Evolutionary conservation across 2,329 filamentous ascomycete species (phyloP).

Genomic region (Arthrobotrys musiformis): DNA sequence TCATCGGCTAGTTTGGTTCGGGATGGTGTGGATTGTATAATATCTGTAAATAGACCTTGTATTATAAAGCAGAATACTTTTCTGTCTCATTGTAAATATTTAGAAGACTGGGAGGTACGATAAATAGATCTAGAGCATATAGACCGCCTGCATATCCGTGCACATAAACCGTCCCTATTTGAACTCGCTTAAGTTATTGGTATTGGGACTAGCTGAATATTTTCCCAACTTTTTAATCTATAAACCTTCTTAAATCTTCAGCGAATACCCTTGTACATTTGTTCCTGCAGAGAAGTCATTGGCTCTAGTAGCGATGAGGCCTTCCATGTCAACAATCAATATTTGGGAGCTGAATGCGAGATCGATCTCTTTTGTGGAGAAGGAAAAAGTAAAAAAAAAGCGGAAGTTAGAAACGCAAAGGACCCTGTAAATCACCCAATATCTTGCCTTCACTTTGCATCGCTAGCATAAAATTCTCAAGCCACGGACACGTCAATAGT

Average conservation of each 20-base stretch:
- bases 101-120: background rate
- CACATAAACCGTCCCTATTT: background rate
- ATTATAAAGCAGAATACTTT: background rate
- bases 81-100: background rate
- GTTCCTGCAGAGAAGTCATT: slow-evolving; percentile 30
- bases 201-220: slow-evolving; percentile 7
- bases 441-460: background rate
- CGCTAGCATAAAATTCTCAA: slow-evolving; percentile 32
- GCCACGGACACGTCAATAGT: slow-evolving; percentile 47
- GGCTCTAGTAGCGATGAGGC: slow-evolving; percentile 23
- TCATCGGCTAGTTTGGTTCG: background rate
- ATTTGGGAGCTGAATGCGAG: slow-evolving; percentile 11
- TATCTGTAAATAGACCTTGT: slow-evolving; percentile 10
- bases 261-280: slow-evolving; percentile 1
- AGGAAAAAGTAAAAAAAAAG: slow-evolving; percentile 2
- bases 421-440: background rate
- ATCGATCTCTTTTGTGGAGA: slow-evolving; percentile 9
- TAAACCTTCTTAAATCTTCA: background rate
- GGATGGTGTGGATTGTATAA: background rate
- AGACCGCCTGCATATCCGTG: background rate
- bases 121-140: slow-evolving; percentile 5
- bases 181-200: slow-evolving; percentile 21
- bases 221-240: slow-evolving; percentile 16
- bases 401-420: background rate
- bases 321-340: slow-evolving; percentile 17